Evolutionary conservation across 2,329 filamentous ascomycete species (phyloP).

Genomic region (Fusarium drepaniforme): DNA sequence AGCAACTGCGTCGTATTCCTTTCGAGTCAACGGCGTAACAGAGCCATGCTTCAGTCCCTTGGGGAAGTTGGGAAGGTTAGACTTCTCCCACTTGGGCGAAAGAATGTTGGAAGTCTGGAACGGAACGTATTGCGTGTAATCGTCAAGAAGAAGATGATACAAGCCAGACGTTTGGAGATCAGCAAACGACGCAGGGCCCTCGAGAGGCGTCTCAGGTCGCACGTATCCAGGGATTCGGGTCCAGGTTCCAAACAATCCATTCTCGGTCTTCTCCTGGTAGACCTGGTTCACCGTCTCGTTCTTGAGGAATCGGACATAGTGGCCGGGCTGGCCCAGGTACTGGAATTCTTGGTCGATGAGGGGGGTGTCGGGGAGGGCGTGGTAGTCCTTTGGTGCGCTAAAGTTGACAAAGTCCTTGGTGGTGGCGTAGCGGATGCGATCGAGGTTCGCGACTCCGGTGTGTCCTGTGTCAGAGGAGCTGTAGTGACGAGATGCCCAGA

Average conservation of each 20-base stretch:
- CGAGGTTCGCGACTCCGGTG: constrained; percentile 54
- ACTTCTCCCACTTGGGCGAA: constrained; percentile 45
- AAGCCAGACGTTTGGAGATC: constrained; percentile 50
- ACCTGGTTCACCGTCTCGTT: constrained; percentile 62
- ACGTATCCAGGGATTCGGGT: constrained; percentile 53
- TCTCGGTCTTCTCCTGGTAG: constrained; percentile 59
- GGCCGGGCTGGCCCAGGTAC: constrained; percentile 52
- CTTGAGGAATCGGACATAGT: constrained; percentile 63
- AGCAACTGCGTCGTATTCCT: constrained; percentile 52
- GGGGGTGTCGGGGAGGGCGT: constrained; percentile 53
- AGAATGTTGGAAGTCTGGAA: constrained; percentile 57
- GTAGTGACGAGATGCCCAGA: constrained; percentile 62
- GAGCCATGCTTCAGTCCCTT: constrained; percentile 61
- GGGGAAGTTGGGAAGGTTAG: constrained; percentile 54
- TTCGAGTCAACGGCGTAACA: constrained; percentile 57
- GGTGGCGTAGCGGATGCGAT: constrained; percentile 62
- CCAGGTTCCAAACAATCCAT: constrained; percentile 63
- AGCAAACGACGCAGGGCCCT: constrained; percentile 54
- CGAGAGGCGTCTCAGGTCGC: constrained; percentile 45
- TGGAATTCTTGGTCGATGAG: constrained; percentile 65
- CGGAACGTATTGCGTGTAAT: constrained; percentile 58
- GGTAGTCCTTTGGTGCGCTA: constrained; percentile 57
- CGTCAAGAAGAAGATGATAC: constrained; percentile 59
- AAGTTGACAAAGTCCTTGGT: constrained; percentile 65
- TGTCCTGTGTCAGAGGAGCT: constrained; percentile 56